Conservation (phyloP, 352 stramenopile species). For the Globisporangium perplexum region DNA sequence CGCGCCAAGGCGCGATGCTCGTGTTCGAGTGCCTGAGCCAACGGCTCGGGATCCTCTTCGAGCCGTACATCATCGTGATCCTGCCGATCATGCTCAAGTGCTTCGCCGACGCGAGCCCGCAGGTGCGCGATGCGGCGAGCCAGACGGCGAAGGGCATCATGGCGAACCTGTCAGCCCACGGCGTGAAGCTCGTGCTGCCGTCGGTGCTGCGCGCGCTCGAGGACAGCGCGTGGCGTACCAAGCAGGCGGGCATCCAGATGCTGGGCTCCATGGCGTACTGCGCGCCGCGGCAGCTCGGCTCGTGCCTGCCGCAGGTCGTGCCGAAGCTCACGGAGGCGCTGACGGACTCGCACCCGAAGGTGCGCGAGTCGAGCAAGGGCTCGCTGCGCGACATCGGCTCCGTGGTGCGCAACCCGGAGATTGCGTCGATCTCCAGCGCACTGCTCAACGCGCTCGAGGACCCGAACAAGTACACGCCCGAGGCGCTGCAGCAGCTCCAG, state of each 20-base stretch:
- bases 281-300: slow-evolving; percentile 97
- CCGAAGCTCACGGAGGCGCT: slow-evolving; percentile 97
- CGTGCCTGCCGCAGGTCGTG: slow-evolving; percentile 98
- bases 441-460: slow-evolving; percentile 97
- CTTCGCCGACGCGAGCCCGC: slow-evolving; percentile 94
- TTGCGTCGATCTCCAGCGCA: slow-evolving; percentile 91
- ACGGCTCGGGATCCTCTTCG: slow-evolving; percentile 97
- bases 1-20: slow-evolving; percentile 93
- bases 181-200: slow-evolving; percentile 98
- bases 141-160: slow-evolving; percentile 97
- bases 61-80: slow-evolving; percentile 98
- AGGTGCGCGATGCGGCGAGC: slow-evolving; percentile 95
- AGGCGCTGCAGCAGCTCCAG: slow-evolving; percentile 96
- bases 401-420: slow-evolving; percentile 99
- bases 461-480: slow-evolving; percentile 87
- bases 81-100: slow-evolving; percentile 97
- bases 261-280: slow-evolving; percentile 96
- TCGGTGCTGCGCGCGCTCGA: slow-evolving; percentile 95
- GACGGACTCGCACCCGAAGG: slow-evolving; percentile 98
- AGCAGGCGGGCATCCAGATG: slow-evolving; percentile 98
- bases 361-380: slow-evolving; percentile 94
- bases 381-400: slow-evolving; percentile 96
- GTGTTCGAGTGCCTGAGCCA: slow-evolving; percentile 97
- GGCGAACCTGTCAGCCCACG: slow-evolving; percentile 97
- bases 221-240: slow-evolving; percentile 96